These are phyloP conservation scores for Aspergillus fijiensis DNA, from an alignment of 2,329 filamentous ascomycete genomes.

Conservation along the genomic window DNA sequence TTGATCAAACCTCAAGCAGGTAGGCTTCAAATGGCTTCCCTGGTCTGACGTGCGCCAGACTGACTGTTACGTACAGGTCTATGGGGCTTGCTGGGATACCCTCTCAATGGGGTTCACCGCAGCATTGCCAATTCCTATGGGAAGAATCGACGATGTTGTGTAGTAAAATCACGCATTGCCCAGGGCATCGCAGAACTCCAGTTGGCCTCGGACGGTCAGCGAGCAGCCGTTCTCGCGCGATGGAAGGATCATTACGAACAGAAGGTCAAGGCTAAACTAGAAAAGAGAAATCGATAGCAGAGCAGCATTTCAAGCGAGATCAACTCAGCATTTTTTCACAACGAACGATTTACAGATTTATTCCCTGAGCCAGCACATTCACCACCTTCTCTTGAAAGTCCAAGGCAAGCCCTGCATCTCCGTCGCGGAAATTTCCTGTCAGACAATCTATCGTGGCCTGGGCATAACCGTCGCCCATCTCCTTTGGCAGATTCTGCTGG, in stretches of 20 bases:
- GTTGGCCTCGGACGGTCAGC: conserved; percentile 4
- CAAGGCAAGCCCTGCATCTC: conserved; percentile 24
- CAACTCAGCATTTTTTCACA: background rate
- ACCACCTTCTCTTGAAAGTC: conserved; percentile 28
- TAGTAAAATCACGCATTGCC: conserved; percentile 12
- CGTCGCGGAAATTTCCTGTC: conserved; percentile 21
- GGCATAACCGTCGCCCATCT: conserved; percentile 28
- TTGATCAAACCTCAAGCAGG: conserved; percentile 16
- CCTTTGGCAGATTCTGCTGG: conserved; percentile 20
- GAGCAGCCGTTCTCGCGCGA: conserved; percentile 2
- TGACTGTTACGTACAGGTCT: conserved; percentile 4
- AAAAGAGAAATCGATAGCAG: background rate
- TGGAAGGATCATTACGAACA: background rate
- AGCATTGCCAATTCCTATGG: conserved; percentile 14
- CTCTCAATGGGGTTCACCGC: conserved; percentile 11
- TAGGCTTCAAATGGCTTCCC: background rate
- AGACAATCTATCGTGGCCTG: conserved; percentile 26
- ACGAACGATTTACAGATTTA: background rate
- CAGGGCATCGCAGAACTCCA: conserved; percentile 12
- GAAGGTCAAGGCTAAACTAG: background rate
- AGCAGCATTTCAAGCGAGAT: too few relatives aligned
- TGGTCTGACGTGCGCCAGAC: background rate
- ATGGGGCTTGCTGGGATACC: conserved; percentile 17
- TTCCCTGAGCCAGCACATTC: background rate
- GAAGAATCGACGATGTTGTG: conserved; percentile 5